Base-by-base conservation (phyloP, 192 early-diverging fungal species). In the Gorgonomyces haynaldii region DNA sequence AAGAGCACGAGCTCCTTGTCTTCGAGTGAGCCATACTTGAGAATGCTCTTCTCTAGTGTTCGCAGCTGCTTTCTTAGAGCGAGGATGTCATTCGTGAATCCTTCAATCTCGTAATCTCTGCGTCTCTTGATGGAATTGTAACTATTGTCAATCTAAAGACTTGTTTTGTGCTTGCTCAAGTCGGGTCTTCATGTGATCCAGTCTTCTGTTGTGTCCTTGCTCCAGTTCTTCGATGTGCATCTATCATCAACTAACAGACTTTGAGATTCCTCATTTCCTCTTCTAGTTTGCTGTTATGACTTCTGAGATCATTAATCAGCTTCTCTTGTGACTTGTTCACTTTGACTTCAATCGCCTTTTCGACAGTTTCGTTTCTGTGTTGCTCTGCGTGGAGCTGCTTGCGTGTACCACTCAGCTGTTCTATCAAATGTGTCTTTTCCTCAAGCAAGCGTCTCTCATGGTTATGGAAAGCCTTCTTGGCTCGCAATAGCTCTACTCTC, bases 11-110 rank as follows among this genome's bases (percentile, higher is more conserved):
- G 54, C 51, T 79, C 77, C 23, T 60, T 55, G 41, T 80, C 75
- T 44, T 80, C 74, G 19, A 76, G 42, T 12, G 77, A 65, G 4
- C 58, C 71, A 40, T 73, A 79, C 46, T 68, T 72, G 19, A 80
- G 54, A 24, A 80, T 72, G 5, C 49, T 58, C 37, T 65, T 67
- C 53, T 80, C 77, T 22, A 80, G 61, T 3, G 31, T 37, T 40
- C 36, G 41, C 22, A 81, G 49, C 48, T 79, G 67, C 31, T 67
- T 64, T 16, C 78, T 60, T 25, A 81, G 46, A 16, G 36, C 45
- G 1, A 65, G 19, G 39, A 81, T 81, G 47, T 81, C 78, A 53
- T 72, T 77, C 0, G 78, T 79, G 54, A 81, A 81, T 6, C 78
- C 78, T 49, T 81, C 78, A 45, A 81, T 77, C 53, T 81, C 78